Evolutionary conservation across 345 rosid genomes (phyloP).

Genomic region (Hibiscus mutabilis): DNA sequence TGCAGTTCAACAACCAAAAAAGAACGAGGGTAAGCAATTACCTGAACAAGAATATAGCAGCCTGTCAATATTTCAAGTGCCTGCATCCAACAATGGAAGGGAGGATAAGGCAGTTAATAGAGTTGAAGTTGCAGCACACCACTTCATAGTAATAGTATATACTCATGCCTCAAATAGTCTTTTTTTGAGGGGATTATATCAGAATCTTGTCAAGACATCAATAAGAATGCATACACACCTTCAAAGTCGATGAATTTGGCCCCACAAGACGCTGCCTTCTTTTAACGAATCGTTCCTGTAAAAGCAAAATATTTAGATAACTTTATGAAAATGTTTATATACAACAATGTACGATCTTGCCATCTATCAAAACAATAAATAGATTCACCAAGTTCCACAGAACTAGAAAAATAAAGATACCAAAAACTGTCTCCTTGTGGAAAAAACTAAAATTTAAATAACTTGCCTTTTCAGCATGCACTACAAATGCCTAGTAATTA

Average conservation of each 20-base stretch:
- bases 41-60: conserved; percentile 93
- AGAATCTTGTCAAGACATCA: conserved; percentile 9
- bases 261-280: conserved; percentile 85
- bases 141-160: neutral
- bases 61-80: conserved; percentile 85
- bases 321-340: neutral
- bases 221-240: conserved; percentile 36
- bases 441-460: neutral
- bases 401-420: neutral
- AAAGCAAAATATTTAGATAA: neutral
- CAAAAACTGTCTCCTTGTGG: neutral
- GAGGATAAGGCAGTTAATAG: neutral
- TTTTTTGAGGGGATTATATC: neutral
- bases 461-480: neutral
- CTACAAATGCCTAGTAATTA: neutral
- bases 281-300: conserved; percentile 87
- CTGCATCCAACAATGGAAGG: conserved; percentile 37
- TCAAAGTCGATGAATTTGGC: conserved; percentile 84
- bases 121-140: neutral
- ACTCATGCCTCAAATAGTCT: conserved; percentile 4
- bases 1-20: neutral
- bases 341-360: neutral
- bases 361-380: neutral
- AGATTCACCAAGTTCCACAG: neutral
- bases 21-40: conserved; percentile 18